phyloP scores from a whole-genome alignment of 352 stramenopile species.

The Phytophthora colocasiae region DNA sequence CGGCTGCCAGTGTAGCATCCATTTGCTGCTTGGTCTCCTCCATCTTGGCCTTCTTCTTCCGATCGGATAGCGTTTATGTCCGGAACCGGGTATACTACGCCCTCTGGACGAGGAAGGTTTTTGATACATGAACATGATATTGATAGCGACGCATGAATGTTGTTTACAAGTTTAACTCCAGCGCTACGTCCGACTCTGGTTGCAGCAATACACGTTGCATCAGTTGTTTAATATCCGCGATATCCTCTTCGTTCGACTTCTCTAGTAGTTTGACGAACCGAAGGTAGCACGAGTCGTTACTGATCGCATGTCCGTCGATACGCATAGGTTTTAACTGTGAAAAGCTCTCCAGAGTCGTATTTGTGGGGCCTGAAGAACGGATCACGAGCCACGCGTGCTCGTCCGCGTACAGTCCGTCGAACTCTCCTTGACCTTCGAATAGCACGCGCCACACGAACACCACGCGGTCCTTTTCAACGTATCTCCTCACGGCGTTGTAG shows the following conservation, averaged over 20 bases:
- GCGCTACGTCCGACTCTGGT: background rate
- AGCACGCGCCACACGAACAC: constrained; percentile 61
- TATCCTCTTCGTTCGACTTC: constrained; percentile 9
- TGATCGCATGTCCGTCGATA: background rate
- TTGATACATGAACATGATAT: constrained; percentile 10
- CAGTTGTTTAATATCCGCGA: no score
- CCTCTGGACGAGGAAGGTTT: no score
- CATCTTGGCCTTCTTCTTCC: constrained; percentile 18
- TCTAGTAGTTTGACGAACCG: constrained; percentile 14
- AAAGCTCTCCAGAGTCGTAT: constrained; percentile 11
- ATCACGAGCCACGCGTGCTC: constrained; percentile 51
- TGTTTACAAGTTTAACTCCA: background rate
- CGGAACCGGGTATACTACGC: background rate
- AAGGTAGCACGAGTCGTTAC: background rate
- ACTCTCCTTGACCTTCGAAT: constrained; percentile 34
- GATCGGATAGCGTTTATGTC: constrained; percentile 15
- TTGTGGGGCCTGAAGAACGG: constrained; percentile 6
- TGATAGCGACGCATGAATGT: background rate
- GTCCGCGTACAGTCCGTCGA: constrained; percentile 46
- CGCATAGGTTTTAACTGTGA: background rate
- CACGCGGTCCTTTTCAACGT: constrained; percentile 44
- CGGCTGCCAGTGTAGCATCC: constrained; percentile 27
- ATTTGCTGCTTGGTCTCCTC: constrained; percentile 28
- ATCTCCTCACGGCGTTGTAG: constrained; percentile 42
- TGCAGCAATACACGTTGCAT: background rate